phyloP scores from a whole-genome alignment of 192 early-diverging fungal species.

The Glomus cerebriforme region DNA sequence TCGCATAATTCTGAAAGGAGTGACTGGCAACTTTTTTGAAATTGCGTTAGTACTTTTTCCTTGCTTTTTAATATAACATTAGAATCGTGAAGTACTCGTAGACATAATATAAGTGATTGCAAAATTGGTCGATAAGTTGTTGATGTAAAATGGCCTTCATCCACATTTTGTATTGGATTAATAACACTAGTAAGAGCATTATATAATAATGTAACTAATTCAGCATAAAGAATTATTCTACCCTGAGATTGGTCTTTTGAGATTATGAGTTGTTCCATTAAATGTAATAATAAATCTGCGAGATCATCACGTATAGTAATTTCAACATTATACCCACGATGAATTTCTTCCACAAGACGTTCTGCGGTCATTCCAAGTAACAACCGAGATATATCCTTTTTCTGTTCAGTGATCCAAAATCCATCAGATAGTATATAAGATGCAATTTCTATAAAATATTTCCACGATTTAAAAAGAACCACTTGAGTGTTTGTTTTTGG shows the following conservation, averaged over 20 bases:
- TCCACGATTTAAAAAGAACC: conserved; percentile 38
- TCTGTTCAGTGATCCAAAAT: conserved; percentile 12
- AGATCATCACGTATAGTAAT: conserved; percentile 23
- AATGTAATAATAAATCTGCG: conserved; percentile 7
- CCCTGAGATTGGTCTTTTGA: neutral
- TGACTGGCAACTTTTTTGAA: conserved; percentile 14
- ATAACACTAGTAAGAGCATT: conserved; percentile 27
- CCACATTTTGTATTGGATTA: neutral
- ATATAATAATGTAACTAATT: conserved; percentile 13
- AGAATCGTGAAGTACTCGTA: conserved; percentile 32
- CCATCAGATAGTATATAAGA: conserved; percentile 22
- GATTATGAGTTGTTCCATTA: conserved; percentile 12
- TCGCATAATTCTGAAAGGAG: conserved; percentile 14
- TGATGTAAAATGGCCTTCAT: conserved; percentile 5
- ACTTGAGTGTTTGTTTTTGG: conserved; percentile 38
- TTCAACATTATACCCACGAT: neutral
- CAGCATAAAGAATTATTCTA: neutral
- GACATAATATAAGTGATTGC: conserved; percentile 39
- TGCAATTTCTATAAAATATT: conserved; percentile 35
- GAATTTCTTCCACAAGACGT: conserved; percentile 21
- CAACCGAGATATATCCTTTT: conserved; percentile 11
- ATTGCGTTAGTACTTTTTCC: neutral
- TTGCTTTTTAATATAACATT: neutral
- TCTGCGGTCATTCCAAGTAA: neutral
- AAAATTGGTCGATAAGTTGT: conserved; percentile 40